phyloP scores from a whole-genome alignment of 1,139 yeast species.

The Blastobotrys ciferrii region DNA sequence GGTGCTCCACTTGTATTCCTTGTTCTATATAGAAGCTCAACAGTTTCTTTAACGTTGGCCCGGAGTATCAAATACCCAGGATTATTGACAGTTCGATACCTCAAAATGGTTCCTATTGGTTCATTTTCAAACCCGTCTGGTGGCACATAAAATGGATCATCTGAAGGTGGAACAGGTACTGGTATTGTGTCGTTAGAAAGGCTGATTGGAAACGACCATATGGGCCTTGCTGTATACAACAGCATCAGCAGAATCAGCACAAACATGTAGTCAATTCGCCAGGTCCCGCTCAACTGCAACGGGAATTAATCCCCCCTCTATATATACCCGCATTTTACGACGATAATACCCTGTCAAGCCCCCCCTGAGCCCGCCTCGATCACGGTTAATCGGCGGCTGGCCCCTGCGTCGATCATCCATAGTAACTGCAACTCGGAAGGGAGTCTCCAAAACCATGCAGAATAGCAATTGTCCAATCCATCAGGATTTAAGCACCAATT shows the following conservation, averaged over 20 bases:
- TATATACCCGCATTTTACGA: too few species aligned
- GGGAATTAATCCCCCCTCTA: too few species aligned
- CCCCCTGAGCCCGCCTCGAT: too few species aligned
- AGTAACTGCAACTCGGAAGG: too few species aligned
- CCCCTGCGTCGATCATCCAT: too few species aligned
- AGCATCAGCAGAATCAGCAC: background rate
- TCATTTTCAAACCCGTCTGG: conserved; percentile 21
- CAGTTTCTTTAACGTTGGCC: conserved; percentile 18
- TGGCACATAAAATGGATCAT: conserved; percentile 27
- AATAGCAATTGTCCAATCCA: too few species aligned
- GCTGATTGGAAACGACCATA: background rate
- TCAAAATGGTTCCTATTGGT: conserved; percentile 22
- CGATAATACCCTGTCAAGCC: too few species aligned
- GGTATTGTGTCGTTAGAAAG: background rate
- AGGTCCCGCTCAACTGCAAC: too few species aligned
- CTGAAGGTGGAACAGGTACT: conserved; percentile 16
- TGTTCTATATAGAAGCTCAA: conserved; percentile 31
- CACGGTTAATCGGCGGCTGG: too few species aligned
- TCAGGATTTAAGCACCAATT: too few species aligned
- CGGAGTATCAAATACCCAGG: conserved; percentile 15
- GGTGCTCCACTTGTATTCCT: conserved; percentile 29
- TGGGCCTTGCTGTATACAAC: background rate
- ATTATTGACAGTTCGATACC: conserved; percentile 18
- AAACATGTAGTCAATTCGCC: too few species aligned
- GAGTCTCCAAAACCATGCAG: too few species aligned